Evolutionary conservation across 352 stramenopile genomes (phyloP).

Genomic region (Saprolegnia parasitica): DNA sequence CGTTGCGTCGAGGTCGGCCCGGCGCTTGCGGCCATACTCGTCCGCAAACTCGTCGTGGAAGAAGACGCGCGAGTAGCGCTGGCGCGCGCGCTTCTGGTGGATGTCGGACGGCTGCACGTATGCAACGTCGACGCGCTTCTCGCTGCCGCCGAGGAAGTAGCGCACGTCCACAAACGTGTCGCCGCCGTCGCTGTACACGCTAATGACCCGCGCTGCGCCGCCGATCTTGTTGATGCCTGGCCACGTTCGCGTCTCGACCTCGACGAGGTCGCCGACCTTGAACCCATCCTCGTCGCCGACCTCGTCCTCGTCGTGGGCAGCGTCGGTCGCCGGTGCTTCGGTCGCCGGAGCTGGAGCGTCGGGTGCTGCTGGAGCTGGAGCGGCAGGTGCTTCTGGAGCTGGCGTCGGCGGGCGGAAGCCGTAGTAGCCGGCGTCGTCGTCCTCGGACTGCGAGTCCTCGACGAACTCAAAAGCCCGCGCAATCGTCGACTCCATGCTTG

Average conservation of each 20-base stretch:
- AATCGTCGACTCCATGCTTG: neutral
- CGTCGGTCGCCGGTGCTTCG: neutral
- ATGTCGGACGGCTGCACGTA: slow-evolving; percentile 56
- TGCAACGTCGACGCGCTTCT: slow-evolving; percentile 62
- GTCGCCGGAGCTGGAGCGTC: neutral
- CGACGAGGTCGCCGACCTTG: slow-evolving; percentile 43
- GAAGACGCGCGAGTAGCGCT: slow-evolving; percentile 27
- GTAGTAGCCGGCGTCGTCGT: neutral
- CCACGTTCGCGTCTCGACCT: slow-evolving; percentile 74
- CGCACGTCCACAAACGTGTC: slow-evolving; percentile 71
- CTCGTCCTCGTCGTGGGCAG: slow-evolving; percentile 7
- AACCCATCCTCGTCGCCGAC: slow-evolving; percentile 36
- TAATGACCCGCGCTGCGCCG: slow-evolving; percentile 53
- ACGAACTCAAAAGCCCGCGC: slow-evolving; percentile 15
- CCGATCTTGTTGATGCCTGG: slow-evolving; percentile 84
- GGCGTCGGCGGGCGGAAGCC: too few relatives aligned
- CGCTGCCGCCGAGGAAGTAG: slow-evolving; percentile 75
- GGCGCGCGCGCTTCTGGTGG: slow-evolving; percentile 35
- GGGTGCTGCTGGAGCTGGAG: neutral
- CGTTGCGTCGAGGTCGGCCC: neutral
- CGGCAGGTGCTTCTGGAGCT: neutral
- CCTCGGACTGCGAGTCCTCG: slow-evolving; percentile 19
- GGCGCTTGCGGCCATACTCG: slow-evolving; percentile 20
- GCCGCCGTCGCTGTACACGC: slow-evolving; percentile 37
- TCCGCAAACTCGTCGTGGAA: slow-evolving; percentile 53